Conservation (phyloP, 2,329 filamentous ascomycete genomes). For the Lasiodiplodia sp. region DNA sequence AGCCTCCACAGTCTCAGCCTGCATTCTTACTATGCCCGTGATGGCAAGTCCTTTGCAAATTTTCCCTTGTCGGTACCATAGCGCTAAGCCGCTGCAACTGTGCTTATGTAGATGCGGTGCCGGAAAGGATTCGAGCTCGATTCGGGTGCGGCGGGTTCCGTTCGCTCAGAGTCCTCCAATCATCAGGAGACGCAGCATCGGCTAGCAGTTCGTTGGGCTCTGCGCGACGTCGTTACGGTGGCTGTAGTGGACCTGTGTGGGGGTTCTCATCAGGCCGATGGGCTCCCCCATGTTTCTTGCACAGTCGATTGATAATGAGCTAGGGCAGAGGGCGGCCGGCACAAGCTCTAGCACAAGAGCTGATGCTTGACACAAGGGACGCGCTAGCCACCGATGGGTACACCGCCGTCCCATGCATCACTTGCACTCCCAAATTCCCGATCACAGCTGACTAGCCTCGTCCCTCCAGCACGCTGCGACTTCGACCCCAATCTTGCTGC, state of each 20-base stretch:
- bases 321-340: background rate
- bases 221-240: conserved; percentile 1
- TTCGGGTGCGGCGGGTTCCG: background rate
- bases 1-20: background rate
- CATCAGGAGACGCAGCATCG: background rate
- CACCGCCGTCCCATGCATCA: background rate
- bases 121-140: background rate
- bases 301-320: background rate
- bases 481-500: background rate
- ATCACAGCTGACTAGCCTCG: background rate
- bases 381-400: background rate
- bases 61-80: background rate
- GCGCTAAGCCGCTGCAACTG: background rate
- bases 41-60: background rate
- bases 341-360: background rate
- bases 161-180: conserved; percentile 1
- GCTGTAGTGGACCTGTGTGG: background rate
- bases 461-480: background rate
- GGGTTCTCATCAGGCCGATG: background rate
- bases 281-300: background rate
- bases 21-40: background rate
- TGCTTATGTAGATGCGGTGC: background rate
- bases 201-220: background rate
- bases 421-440: background rate
- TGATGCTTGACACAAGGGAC: background rate